Conservation (phyloP, 441 rosid species). For the Aquilaria agallochum region DNA sequence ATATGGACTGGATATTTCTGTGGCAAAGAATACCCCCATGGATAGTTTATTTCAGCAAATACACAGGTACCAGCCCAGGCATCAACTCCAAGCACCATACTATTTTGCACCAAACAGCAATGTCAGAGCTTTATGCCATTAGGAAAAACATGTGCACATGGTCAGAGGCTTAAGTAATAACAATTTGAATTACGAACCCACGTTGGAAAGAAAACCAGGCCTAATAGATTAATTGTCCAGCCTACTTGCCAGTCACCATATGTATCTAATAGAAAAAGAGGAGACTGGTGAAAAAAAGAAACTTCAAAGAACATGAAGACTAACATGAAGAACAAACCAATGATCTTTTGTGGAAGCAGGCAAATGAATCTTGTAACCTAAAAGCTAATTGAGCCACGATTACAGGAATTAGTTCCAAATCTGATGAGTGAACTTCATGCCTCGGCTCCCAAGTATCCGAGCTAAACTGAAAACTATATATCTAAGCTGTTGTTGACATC, state of each 20-base stretch:
- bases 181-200: too few relatives aligned
- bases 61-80: slow-evolving; percentile 98
- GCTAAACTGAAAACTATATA: slow-evolving; percentile 98
- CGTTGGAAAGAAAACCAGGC: too few relatives aligned
- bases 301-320: too few relatives aligned
- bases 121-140: slow-evolving; percentile 98
- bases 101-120: slow-evolving; percentile 87
- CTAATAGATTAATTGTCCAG: too few relatives aligned
- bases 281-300: background rate
- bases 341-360: too few relatives aligned
- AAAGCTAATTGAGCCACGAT: too few relatives aligned
- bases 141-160: slow-evolving; percentile 58
- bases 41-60: slow-evolving; percentile 53
- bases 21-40: too few relatives aligned
- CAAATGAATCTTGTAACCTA: too few relatives aligned
- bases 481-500: slow-evolving; percentile 30
- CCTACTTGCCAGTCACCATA: too few relatives aligned
- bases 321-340: background rate
- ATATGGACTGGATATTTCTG: too few relatives aligned
- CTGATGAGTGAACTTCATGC: slow-evolving; percentile 88
- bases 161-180: slow-evolving; percentile 7
- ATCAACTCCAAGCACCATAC: slow-evolving; percentile 90
- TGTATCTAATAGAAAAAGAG: too few relatives aligned
- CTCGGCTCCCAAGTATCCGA: slow-evolving; percentile 89
- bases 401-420: slow-evolving; percentile 25